phyloP scores from a whole-genome alignment of 2,329 filamentous ascomycete genomes.

The Diatrype stigma region DNA sequence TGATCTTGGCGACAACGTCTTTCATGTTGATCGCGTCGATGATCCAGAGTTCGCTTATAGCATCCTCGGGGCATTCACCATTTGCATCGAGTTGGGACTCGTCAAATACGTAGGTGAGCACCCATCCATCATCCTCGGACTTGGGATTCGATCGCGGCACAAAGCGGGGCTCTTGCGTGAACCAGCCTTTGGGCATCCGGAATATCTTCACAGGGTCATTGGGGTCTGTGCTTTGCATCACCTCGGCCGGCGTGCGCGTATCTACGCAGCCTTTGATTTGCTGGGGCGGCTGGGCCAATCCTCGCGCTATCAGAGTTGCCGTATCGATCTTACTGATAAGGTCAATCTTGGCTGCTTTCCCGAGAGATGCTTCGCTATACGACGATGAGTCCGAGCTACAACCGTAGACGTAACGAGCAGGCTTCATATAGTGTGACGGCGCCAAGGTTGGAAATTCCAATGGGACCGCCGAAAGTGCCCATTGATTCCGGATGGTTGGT shows the following conservation, averaged over 20 bases:
- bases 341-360: constrained; percentile 63
- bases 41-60: constrained; percentile 63
- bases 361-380: constrained; percentile 54
- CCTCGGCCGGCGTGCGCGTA: constrained; percentile 45
- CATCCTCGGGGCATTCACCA: constrained; percentile 39
- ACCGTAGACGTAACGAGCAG: constrained; percentile 61
- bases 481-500: constrained; percentile 53
- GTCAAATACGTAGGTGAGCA: constrained; percentile 67
- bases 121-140: constrained; percentile 62
- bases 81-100: constrained; percentile 56
- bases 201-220: constrained; percentile 60
- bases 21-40: constrained; percentile 61
- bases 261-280: constrained; percentile 61
- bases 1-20: constrained; percentile 53
- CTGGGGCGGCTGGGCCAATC: constrained; percentile 39
- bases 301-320: constrained; percentile 47
- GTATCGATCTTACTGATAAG: constrained; percentile 60
- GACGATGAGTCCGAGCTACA: constrained; percentile 56
- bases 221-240: constrained; percentile 40
- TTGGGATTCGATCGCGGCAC: constrained; percentile 40
- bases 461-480: constrained; percentile 59
- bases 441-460: constrained; percentile 65
- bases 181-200: constrained; percentile 55
- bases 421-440: constrained; percentile 50
- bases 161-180: constrained; percentile 64